Base-by-base conservation (phyloP, 2,329 filamentous ascomycete species). In the Geosmithia morbida region DNA sequence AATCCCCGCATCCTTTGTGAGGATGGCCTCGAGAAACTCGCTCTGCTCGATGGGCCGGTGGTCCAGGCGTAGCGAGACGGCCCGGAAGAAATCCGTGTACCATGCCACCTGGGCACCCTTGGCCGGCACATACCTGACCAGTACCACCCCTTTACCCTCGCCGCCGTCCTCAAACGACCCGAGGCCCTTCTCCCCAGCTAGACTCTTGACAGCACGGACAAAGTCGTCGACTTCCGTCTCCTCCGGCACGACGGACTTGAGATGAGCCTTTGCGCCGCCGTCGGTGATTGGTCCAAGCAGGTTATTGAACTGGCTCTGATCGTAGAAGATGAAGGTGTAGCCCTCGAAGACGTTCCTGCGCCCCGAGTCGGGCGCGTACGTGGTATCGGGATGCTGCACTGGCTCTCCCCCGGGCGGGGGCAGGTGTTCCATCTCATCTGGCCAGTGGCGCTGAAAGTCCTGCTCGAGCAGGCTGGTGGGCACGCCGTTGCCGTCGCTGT, bases 1-100 rank as follows among this genome's bases (percentile, higher is more conserved):
- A 42, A 76, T 73, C 50, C 75, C 78, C 7, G 87, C 78, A 64
- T 97, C 83, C 46, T 83, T 84, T n/a, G 71, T 79, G 26, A 97
- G 66, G 43, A 98, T 92, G 1, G 85, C 85, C 61, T 95, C 87
- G 2, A 98, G 71, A 51, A 98, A 94, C 55, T 96, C 89, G 49
- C 84, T 88, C 58, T 96, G 88, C 54, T 90, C 81, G 47, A 96
- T 82, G 2, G 88, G 81, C 3, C 87, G 79, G 59, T 94, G 88
- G 51, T 88, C 83, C 13, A 94, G 73, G 43, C 78, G 71, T 18
- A 82, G 61, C 2, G 88, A 85, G 16, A 94, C 76, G 7, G 79
- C 67, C 5, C 73, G 81, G 53, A 82, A 74, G 54, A 94, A 81
- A 2, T 79, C 67, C 16, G 75, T 70, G 50, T 78, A 86, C 87